Evolutionary conservation across 371 early-diverging fungal genomes (phyloP).

Genomic region (Syncephalastrum contaminatum): DNA sequence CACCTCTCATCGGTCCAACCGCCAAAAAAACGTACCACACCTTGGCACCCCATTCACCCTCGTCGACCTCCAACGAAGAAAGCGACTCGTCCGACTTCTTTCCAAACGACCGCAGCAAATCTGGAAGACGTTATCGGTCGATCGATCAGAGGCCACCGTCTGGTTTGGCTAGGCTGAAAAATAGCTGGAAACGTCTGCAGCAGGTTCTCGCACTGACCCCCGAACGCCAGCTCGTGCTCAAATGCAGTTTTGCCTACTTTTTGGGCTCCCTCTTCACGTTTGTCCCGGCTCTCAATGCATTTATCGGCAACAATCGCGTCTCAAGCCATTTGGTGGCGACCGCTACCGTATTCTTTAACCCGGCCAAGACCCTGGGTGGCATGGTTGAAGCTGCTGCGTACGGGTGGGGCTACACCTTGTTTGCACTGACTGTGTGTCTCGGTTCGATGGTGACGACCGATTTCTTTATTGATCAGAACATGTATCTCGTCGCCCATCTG

Average conservation of each 20-base stretch:
- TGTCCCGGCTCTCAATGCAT: conserved; percentile 50
- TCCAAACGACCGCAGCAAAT: too few species aligned
- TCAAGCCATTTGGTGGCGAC: conserved; percentile 67
- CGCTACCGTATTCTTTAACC: conserved; percentile 69
- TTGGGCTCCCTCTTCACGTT: conserved; percentile 63
- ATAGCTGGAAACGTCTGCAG: neutral
- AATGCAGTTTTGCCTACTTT: conserved; percentile 65
- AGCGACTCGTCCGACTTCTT: neutral
- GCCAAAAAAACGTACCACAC: too few species aligned
- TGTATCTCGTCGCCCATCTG: conserved; percentile 41
- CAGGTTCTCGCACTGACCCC: conserved; percentile 16
- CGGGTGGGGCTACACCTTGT: conserved; percentile 55
- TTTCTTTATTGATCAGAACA: conserved; percentile 51
- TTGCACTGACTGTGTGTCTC: conserved; percentile 50
- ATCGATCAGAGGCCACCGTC: too few species aligned
- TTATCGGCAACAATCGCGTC: conserved; percentile 42
- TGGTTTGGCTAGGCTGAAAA: too few species aligned
- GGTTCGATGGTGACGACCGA: conserved; percentile 58
- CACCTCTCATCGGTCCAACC: too few species aligned
- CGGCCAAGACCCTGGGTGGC: conserved; percentile 64
- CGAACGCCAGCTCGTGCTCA: conserved; percentile 50
- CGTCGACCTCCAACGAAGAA: conserved; percentile 1
- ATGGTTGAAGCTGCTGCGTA: conserved; percentile 67
- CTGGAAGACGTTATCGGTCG: too few species aligned
- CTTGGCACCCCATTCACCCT: neutral